These are phyloP conservation scores for Metschnikowia amazonensis DNA, from an alignment of 805 yeast species.

Conservation along the genomic window DNA sequence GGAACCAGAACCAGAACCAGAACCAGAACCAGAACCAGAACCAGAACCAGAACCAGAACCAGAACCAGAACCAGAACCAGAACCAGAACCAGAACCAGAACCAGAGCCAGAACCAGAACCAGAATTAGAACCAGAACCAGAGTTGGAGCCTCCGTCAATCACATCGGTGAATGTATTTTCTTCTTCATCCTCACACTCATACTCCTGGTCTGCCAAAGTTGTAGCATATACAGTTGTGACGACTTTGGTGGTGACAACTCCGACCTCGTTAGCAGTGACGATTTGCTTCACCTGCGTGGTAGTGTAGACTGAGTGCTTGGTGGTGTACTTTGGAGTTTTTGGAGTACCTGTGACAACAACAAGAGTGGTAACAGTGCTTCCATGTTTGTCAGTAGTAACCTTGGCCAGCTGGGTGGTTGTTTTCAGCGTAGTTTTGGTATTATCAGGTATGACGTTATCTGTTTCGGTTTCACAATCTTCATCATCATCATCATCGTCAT, in stretches of 20 bases:
- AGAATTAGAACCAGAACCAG: conserved; percentile 1
- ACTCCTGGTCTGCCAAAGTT: conserved; percentile 10
- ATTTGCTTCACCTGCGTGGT: conserved; percentile 9
- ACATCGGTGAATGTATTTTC: conserved; percentile 7
- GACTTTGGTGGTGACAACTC: conserved; percentile 12
- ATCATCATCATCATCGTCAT: conserved; percentile 1
- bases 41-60: conserved; percentile 4
- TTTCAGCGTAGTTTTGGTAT: neutral
- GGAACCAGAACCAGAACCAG: neutral
- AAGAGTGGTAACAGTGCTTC: conserved; percentile 5
- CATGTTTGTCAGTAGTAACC: conserved; percentile 3
- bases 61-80: conserved; percentile 3
- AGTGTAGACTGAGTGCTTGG: conserved; percentile 5
- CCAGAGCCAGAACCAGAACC: conserved; percentile 1
- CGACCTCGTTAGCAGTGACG: conserved; percentile 13
- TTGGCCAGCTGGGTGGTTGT: neutral
- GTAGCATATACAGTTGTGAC: conserved; percentile 13
- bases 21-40: neutral
- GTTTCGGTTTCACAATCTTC: conserved; percentile 5
- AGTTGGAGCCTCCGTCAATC: conserved; percentile 5
- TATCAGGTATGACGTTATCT: neutral
- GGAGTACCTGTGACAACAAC: conserved; percentile 5
- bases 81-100: neutral
- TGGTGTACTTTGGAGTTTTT: conserved; percentile 4
- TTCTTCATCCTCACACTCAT: conserved; percentile 15